Conservation (phyloP, 2,329 filamentous ascomycete species). For the Podosphaera xanthii region DNA sequence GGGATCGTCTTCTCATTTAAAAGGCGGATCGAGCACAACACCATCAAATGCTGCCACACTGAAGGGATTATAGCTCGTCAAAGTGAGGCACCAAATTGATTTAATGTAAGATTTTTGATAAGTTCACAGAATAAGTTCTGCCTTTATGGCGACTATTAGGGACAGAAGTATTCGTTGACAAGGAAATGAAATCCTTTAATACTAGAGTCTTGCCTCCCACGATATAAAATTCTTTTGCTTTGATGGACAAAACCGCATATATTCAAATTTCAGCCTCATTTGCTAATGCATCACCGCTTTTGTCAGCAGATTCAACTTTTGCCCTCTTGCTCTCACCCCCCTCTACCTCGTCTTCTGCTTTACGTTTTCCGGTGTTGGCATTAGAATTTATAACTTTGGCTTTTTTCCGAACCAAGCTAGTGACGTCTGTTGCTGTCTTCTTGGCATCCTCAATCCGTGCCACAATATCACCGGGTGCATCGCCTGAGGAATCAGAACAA, state of each 20-base stretch:
- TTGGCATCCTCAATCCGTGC: constrained; percentile 49
- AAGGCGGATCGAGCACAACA: constrained; percentile 22
- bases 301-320: constrained; percentile 10
- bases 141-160: not conserved
- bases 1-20: constrained; percentile 74
- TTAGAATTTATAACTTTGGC: constrained; percentile 16
- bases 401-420: constrained; percentile 49
- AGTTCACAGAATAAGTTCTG: not conserved
- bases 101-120: not conserved
- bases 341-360: constrained; percentile 23
- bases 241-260: not conserved
- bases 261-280: not conserved
- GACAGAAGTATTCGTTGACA: not conserved
- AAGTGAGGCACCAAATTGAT: not conserved
- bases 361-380: constrained; percentile 26
- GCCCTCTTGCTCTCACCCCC: constrained; percentile 15
- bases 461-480: constrained; percentile 34
- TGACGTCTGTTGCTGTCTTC: constrained; percentile 47
- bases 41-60: constrained; percentile 10
- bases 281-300: not conserved
- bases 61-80: not conserved
- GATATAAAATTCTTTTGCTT: too few relatives aligned
- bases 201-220: too few relatives aligned
- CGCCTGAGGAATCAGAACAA: constrained; percentile 33
- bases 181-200: not conserved